Evolutionary conservation across 805 yeast species (phyloP), one percentile per base, ranked within the genome.

Genomic region (Candida awuae): DNA sequence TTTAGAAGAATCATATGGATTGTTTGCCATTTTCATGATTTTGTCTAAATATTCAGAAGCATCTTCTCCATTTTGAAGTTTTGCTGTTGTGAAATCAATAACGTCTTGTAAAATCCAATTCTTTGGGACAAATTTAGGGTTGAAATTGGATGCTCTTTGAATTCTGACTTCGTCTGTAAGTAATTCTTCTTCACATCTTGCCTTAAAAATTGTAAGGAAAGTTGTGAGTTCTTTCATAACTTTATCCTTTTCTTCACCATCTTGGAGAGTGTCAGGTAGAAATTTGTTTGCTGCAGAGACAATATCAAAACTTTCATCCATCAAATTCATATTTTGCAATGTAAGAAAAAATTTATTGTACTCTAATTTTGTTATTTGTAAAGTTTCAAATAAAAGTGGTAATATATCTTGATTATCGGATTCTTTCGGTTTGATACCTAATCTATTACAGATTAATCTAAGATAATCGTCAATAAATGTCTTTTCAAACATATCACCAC

Each of bases 31-130:
- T 38, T 67, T 63, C 41, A 78, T 68, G 10, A 87, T 64, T 49
- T 83, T 83, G 22, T 73, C 53, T 44, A 87, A 63, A 30, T 72
- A 62, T 1, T 66, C 62, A 10, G 67, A 52, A 53, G 77, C 78
- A n/a, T 62, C 63, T 26, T 71, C 66, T 21, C 69, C 63, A 2
- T 76, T 83, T 27, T 31, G 16, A 4, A 43, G n/a, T 19, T 40
- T 35, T n/a, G 32, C 41, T 3, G 43, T 39, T 0, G 78, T 68
- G 32, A 64, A 61, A 21, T 72, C 68, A 33, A 84, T 79, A 1
- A 86, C 95, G 44, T 87, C 88, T 38, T 86, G 85, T 38, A 92
- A 65, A 37, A 88, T 79, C 87, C 94, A 85, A 46, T 78, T 83
- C 43, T 90, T 70, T 16, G 95, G 92, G 6, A 83, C 70, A 53